Conservation (phyloP, 306 rosid species). For the Prinsepia uniflora region DNA sequence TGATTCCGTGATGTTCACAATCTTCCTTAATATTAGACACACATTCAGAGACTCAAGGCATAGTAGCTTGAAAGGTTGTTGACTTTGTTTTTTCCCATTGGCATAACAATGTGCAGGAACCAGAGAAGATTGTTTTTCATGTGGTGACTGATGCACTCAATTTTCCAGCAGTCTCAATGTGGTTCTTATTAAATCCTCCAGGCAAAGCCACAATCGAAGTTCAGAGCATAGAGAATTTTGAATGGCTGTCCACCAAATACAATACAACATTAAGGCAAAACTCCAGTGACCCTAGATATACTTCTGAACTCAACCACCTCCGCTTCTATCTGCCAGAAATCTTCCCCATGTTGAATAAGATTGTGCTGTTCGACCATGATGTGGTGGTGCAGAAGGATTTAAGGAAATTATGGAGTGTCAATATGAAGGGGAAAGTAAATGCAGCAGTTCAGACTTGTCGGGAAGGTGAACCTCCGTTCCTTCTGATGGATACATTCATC, state of each 20-base stretch:
- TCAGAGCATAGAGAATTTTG: slow-evolving; percentile 62
- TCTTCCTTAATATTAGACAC: background rate
- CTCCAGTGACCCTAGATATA: slow-evolving; percentile 68
- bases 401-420: slow-evolving; percentile 56
- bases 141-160: slow-evolving; percentile 82
- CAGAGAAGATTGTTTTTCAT: slow-evolving; percentile 78
- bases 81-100: slow-evolving; percentile 15
- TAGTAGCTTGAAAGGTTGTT: slow-evolving; percentile 23
- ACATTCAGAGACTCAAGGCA: background rate
- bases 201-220: slow-evolving; percentile 72
- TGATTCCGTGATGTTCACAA: background rate
- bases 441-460: slow-evolving; percentile 78
- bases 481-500: slow-evolving; percentile 55
- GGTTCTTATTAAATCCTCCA: slow-evolving; percentile 88
- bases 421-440: slow-evolving; percentile 72
- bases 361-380: slow-evolving; percentile 84
- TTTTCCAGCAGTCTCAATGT: slow-evolving; percentile 87
- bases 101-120: slow-evolving; percentile 54
- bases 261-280: slow-evolving; percentile 33
- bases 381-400: slow-evolving; percentile 90
- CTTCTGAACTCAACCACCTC: slow-evolving; percentile 82
- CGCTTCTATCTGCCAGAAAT: slow-evolving; percentile 84
- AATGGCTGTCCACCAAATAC: slow-evolving; percentile 56
- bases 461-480: slow-evolving; percentile 51
- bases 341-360: slow-evolving; percentile 70